Evolutionary conservation across 192 early-diverging fungal species (phyloP).

Genomic region (Paraglomus brasilianum): DNA sequence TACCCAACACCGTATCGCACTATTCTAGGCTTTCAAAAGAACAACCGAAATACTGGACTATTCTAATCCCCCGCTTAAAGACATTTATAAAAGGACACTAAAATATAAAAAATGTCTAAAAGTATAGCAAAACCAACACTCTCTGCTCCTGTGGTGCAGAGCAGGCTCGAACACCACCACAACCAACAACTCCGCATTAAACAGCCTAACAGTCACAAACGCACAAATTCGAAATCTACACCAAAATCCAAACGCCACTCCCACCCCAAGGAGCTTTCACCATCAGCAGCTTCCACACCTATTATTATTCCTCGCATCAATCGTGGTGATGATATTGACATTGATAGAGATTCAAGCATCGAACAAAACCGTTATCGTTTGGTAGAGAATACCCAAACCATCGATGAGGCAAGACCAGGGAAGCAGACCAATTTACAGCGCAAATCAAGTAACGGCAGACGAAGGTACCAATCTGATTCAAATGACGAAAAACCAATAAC

Average conservation of each 20-base stretch:
- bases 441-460: background rate
- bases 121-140: background rate
- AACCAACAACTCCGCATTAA: conserved; percentile 15
- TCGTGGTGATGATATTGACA: background rate
- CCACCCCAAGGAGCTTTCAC: background rate
- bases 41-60: too few relatives aligned
- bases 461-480: conserved; percentile 9
- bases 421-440: background rate
- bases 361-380: background rate
- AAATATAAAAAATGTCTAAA: too few relatives aligned
- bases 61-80: too few relatives aligned
- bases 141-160: conserved; percentile 33
- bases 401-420: background rate
- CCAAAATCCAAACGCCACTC: background rate
- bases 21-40: too few relatives aligned
- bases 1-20: too few relatives aligned
- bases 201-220: background rate
- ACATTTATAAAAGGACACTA: too few relatives aligned
- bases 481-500: conserved; percentile 17
- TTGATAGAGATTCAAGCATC: background rate
- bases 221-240: background rate
- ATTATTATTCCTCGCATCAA: background rate
- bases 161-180: conserved; percentile 36
- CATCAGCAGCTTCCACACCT: background rate
- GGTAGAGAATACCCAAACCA: background rate